phyloP scores from a whole-genome alignment of 2,329 filamentous ascomycete species.

The Aureobasidium sp. region DNA sequence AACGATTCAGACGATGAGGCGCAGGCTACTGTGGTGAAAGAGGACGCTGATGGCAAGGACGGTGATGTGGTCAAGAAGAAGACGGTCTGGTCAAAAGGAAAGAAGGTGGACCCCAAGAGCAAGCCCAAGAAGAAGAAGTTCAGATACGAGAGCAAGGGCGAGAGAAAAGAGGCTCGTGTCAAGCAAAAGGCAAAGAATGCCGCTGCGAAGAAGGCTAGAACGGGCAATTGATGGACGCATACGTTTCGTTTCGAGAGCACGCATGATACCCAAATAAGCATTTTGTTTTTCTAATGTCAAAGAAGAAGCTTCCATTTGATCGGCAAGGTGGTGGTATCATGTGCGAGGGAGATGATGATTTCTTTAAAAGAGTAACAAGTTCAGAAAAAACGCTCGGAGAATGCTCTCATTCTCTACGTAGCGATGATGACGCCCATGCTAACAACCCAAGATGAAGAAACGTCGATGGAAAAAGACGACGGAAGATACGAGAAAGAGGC shows the following conservation, averaged over 20 bases:
- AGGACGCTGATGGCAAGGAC: constrained; percentile 8
- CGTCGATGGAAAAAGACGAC: not conserved
- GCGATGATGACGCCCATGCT: constrained; percentile 11
- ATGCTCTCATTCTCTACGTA: constrained; percentile 11
- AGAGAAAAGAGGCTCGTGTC: constrained; percentile 54
- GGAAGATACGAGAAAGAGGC: constrained; percentile 5
- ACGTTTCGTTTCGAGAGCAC: not conserved
- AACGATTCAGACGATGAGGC: constrained; percentile 6
- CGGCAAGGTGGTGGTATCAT: constrained; percentile 3
- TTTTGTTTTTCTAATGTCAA: constrained; percentile 1
- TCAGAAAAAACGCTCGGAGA: constrained; percentile 9
- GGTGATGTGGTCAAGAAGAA: constrained; percentile 14
- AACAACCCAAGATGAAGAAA: constrained; percentile 8
- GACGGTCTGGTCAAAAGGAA: constrained; percentile 35
- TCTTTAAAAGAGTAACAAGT: constrained; percentile 4
- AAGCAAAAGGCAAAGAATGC: constrained; percentile 63
- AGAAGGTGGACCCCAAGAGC: constrained; percentile 39
- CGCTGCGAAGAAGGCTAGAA: constrained; percentile 54
- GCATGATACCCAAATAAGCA: constrained; percentile 10
- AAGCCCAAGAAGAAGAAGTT: constrained; percentile 80
- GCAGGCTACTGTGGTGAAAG: constrained; percentile 1
- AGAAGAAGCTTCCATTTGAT: not conserved
- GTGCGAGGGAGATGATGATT: constrained; percentile 2
- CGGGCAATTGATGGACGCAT: constrained; percentile 25
- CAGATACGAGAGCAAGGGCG: constrained; percentile 80